phyloP scores from a whole-genome alignment of 208 protist species.

The Tritrichomonas musculus region DNA sequence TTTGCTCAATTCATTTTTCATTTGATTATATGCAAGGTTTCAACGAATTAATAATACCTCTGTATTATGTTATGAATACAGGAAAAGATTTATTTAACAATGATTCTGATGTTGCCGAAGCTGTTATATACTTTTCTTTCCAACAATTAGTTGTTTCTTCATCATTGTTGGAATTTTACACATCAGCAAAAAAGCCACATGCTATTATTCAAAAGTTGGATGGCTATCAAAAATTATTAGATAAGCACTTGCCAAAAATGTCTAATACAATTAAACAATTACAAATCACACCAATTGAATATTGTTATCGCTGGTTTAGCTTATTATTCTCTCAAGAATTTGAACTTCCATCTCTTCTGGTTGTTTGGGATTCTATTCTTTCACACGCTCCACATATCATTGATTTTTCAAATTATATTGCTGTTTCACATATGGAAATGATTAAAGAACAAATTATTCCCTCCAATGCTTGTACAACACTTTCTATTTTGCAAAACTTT shows the following conservation, averaged over 20 bases:
- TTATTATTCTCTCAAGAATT: not conserved
- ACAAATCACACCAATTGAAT: not conserved
- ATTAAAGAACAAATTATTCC: not conserved
- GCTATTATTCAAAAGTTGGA: not conserved
- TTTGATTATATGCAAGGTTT: conserved; percentile 15
- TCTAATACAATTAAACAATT: not conserved
- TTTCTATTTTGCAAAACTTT: too few species aligned
- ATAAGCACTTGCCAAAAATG: not conserved
- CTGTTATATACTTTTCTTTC: not conserved
- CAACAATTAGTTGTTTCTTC: not conserved
- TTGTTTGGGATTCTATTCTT: not conserved
- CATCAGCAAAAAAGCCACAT: not conserved
- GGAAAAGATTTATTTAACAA: not conserved
- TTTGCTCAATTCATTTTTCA: not conserved
- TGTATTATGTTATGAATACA: not conserved
- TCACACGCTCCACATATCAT: not conserved
- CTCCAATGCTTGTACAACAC: too few species aligned
- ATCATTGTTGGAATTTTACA: not conserved
- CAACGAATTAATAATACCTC: not conserved
- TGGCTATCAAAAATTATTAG: not conserved
- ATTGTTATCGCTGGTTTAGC: not conserved
- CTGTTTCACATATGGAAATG: not conserved
- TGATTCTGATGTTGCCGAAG: not conserved
- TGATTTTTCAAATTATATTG: not conserved
- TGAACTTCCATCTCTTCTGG: not conserved